Conservation (phyloP, 768 basidiomycete genomes). For the Flagelloscypha sp. region DNA sequence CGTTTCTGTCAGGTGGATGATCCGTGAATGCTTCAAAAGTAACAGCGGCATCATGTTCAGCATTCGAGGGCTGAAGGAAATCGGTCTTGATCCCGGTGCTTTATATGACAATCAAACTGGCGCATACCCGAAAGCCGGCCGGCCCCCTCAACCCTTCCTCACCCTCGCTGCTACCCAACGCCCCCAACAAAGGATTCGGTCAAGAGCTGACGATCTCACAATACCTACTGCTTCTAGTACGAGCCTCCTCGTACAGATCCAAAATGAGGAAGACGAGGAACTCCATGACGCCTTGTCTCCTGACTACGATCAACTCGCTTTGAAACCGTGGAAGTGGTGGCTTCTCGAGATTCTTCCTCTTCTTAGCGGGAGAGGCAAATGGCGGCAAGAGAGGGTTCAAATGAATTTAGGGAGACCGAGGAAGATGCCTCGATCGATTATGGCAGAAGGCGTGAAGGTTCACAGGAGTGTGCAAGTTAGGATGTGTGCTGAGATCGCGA, state of each 20-base stretch:
- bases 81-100: slow-evolving; percentile 21
- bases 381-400: no score
- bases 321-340: slow-evolving; percentile 35
- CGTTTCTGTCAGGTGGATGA: slow-evolving; percentile 46
- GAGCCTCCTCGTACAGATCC: neutral
- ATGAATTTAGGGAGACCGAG: no score
- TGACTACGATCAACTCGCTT: slow-evolving; percentile 33
- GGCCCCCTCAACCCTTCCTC: slow-evolving; percentile 20
- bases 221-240: neutral
- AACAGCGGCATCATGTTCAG: slow-evolving; percentile 38
- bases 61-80: slow-evolving; percentile 20
- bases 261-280: slow-evolving; percentile 36
- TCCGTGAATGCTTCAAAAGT: slow-evolving; percentile 37
- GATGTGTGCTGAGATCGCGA: slow-evolving; percentile 37
- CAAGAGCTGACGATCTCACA: no score
- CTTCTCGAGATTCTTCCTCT: slow-evolving; percentile 36
- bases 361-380: no score
- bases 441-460: slow-evolving; percentile 32
- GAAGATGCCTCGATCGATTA: no score
- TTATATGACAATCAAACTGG: slow-evolving; percentile 20
- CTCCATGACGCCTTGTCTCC: slow-evolving; percentile 30
- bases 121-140: no score
- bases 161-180: neutral
- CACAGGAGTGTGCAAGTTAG: slow-evolving; percentile 46
- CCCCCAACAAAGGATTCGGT: neutral